These are phyloP conservation scores for Annulohypoxylon stygium DNA, from an alignment of 495 filamentous ascomycete genomes.

Conservation along the genomic window DNA sequence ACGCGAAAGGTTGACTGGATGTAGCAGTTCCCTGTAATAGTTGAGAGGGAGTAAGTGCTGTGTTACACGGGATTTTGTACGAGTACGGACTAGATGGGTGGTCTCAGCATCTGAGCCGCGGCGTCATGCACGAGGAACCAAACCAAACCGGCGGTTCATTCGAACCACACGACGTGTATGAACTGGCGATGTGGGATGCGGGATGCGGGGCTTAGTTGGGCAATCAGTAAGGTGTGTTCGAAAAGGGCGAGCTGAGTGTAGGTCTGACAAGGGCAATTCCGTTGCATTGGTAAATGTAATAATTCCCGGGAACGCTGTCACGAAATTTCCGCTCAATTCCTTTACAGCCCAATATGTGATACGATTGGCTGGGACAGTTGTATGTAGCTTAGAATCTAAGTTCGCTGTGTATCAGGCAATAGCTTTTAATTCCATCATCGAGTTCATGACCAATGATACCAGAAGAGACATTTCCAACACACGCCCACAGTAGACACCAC, in stretches of 20 bases:
- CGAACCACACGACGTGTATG: conserved; percentile 14
- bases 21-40: conserved; percentile 16
- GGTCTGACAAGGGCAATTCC: conserved; percentile 23
- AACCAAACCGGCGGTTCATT: conserved; percentile 3
- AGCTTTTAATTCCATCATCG: conserved; percentile 54
- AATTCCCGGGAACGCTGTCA: conserved; percentile 28
- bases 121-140: conserved; percentile 19
- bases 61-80: conserved; percentile 31
- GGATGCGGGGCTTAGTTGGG: conserved; percentile 6
- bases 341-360: conserved; percentile 48
- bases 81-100: conserved; percentile 30
- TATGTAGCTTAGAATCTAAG: conserved; percentile 55
- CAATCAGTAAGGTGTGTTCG: conserved; percentile 15
- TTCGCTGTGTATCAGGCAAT: conserved; percentile 53
- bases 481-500: conserved; percentile 51
- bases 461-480: conserved; percentile 56
- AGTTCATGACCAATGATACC: conserved; percentile 59
- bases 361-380: conserved; percentile 50
- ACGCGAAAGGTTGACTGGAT: conserved; percentile 13
- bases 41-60: conserved; percentile 26
- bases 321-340: conserved; percentile 31
- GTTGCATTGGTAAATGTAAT: conserved; percentile 27
- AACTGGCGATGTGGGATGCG: conserved; percentile 12
- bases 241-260: conserved; percentile 14
- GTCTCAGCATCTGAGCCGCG: conserved; percentile 15